These are phyloP conservation scores for Plasmodium relictum DNA, from an alignment of 169 alveolate species.

Conservation along the genomic window DNA sequence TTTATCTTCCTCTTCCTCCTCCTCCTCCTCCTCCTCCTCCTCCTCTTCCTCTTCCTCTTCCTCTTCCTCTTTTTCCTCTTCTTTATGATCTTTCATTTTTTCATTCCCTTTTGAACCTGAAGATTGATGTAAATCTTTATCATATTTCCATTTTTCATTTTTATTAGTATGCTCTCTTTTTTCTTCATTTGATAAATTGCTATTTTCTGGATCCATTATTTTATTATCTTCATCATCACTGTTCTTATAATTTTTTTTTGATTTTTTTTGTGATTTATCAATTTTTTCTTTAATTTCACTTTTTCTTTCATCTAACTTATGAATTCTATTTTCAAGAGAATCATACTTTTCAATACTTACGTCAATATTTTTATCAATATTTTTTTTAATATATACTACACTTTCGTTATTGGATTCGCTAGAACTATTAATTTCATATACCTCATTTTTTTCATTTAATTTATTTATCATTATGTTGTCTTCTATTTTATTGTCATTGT, in stretches of 20 bases:
- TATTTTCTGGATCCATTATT: not conserved
- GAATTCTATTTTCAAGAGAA: not conserved
- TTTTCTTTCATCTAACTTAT: not conserved
- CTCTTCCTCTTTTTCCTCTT: not conserved
- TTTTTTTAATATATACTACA: not conserved
- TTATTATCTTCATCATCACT: not conserved
- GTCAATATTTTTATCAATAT: not conserved
- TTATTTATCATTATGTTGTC: not conserved
- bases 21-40: not conserved
- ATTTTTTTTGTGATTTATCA: not conserved
- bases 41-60: not conserved
- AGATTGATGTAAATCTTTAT: not conserved
- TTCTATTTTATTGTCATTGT: not conserved
- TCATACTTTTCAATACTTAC: not conserved
- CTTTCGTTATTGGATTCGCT: not conserved
- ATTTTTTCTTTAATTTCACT: not conserved
- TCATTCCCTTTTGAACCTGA: not conserved
- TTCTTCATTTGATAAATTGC: not conserved
- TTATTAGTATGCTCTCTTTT: not conserved
- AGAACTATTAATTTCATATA: not conserved
- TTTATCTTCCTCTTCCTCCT: not conserved
- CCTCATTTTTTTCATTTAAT: not conserved
- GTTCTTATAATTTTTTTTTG: slow-evolving; percentile 5
- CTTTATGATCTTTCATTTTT: not conserved
- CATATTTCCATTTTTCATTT: not conserved